These are phyloP conservation scores for Elymus sibiricus DNA, from an alignment of 176 grass and related monocot genomes.

Conservation along the genomic window DNA sequence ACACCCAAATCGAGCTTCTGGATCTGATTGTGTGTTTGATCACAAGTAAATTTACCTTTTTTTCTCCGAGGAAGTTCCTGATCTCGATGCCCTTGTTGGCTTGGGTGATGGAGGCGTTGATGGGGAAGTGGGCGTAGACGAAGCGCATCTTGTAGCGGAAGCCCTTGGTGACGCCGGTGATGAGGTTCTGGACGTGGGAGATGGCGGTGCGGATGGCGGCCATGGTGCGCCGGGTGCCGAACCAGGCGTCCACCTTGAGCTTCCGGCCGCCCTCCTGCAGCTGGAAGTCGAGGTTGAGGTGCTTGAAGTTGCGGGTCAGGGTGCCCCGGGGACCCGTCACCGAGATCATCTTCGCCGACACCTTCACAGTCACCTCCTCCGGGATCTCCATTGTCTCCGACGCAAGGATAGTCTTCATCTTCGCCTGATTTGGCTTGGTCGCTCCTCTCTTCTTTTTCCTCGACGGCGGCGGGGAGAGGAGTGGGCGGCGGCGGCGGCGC, in stretches of 20 bases:
- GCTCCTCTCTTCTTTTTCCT: not conserved
- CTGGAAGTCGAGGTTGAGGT: constrained; percentile 82
- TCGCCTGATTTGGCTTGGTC: not conserved
- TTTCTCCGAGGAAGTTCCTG: constrained; percentile 79
- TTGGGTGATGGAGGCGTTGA: constrained; percentile 69
- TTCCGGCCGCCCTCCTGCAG: constrained; percentile 47
- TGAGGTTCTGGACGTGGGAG: constrained; percentile 88
- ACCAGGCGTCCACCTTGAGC: constrained; percentile 85
- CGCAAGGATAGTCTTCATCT: constrained; percentile 81
- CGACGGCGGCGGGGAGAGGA: not conserved
- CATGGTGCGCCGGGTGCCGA: constrained; percentile 70
- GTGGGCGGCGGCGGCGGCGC: not conserved
- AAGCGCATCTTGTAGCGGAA: constrained; percentile 84
- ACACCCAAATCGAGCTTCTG: no score
- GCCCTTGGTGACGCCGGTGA: constrained; percentile 75
- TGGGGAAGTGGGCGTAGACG: constrained; percentile 84
- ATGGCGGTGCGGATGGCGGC: constrained; percentile 84
- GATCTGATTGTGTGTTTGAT: no score
- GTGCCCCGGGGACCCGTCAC: constrained; percentile 65
- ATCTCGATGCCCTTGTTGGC: constrained; percentile 64
- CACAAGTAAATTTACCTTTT: constrained; percentile 41
- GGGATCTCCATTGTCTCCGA: constrained; percentile 79
- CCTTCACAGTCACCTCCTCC: constrained; percentile 61
- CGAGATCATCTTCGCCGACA: constrained; percentile 63
- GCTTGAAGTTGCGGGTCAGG: constrained; percentile 79